A percentile compares a stretch with the other conserved stretches of the same genome.
Conservation (phyloP, 2,329 filamentous ascomycete species). For the Pseudocercospora musae region DNA sequence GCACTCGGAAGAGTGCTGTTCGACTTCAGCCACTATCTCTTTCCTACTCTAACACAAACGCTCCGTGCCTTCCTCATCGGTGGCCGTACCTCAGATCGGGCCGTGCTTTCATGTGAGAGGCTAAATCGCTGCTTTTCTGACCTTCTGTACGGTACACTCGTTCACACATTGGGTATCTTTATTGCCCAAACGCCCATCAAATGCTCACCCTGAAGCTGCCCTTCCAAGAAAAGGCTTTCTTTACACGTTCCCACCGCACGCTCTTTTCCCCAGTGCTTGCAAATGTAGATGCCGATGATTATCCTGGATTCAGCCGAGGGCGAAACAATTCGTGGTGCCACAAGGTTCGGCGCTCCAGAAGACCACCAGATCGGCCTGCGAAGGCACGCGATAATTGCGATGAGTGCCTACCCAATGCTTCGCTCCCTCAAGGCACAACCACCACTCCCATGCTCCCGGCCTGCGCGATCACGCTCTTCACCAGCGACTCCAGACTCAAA, state of each 20-base stretch:
- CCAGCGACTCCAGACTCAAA: constrained; percentile 79
- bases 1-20: constrained; percentile 1
- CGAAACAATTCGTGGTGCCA: neutral
- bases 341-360: neutral
- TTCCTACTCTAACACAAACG: neutral
- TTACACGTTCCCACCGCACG: neutral
- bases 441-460: constrained; percentile 50
- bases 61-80: neutral
- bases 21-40: neutral
- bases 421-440: constrained; percentile 44
- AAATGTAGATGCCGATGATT: neutral
- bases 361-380: neutral
- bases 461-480: constrained; percentile 65
- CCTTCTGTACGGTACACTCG: neutral
- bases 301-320: neutral
- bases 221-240: neutral
- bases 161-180: constrained; percentile 7
- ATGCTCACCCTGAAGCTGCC: neutral
- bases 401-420: neutral
- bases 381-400: neutral
- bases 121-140: neutral
- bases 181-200: constrained; percentile 4
- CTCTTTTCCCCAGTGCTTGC: neutral
- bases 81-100: neutral
- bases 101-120: neutral